Conservation (phyloP, 108 stramenopile genomes). For the Aurantiochytrium sp. region DNA sequence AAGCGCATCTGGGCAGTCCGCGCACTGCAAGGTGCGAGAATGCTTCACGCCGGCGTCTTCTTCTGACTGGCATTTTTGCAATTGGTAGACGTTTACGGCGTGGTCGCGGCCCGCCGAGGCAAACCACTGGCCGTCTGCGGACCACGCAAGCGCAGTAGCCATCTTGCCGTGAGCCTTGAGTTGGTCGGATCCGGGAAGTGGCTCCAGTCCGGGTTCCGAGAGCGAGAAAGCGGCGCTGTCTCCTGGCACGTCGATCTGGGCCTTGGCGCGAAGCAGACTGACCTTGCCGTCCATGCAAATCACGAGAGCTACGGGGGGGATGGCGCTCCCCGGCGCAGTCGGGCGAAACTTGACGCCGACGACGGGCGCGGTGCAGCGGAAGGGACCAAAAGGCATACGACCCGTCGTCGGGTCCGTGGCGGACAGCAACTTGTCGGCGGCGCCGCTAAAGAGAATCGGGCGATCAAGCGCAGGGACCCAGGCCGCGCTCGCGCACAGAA, state of each 20-base stretch:
- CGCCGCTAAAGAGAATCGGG: neutral
- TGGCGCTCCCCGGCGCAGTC: neutral
- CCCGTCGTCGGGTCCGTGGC: neutral
- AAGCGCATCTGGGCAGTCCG: conserved; percentile 15
- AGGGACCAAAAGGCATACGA: neutral
- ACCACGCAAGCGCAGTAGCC: neutral
- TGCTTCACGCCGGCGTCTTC: neutral
- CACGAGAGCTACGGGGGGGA: neutral
- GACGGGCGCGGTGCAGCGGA: neutral
- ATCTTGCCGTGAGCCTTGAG: neutral
- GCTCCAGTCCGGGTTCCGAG: neutral
- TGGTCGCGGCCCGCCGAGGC: neutral
- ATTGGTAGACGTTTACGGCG: neutral
- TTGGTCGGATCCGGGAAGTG: neutral
- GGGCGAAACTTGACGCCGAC: neutral
- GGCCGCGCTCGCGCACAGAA: neutral
- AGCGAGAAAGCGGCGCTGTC: neutral
- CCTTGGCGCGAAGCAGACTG: neutral
- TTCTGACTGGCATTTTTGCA: too few relatives aligned
- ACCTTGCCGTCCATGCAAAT: neutral
- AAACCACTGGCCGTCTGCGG: neutral
- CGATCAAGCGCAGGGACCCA: neutral
- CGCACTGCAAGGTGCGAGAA: neutral
- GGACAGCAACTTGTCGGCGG: neutral
- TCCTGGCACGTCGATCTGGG: neutral